These are phyloP conservation scores for Gaillardinia entomophila DNA, from an alignment of 805 yeast species.

Conservation along the genomic window DNA sequence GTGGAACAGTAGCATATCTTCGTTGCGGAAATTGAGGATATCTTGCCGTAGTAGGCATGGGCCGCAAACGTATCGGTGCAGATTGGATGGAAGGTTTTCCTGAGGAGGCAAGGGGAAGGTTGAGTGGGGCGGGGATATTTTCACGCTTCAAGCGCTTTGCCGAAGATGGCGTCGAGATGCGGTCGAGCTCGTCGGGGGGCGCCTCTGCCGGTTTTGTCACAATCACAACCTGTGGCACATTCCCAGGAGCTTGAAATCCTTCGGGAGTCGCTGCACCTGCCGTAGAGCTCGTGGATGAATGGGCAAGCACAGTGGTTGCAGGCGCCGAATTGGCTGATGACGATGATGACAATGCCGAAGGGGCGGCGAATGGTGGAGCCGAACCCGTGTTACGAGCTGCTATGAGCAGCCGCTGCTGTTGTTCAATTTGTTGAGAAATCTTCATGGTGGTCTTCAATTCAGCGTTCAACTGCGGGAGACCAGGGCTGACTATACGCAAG, in stretches of 20 bases:
- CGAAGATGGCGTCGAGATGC: slow-evolving; percentile 9
- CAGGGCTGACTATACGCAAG: slow-evolving; percentile 28
- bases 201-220: neutral
- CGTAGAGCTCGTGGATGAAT: neutral
- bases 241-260: slow-evolving; percentile 1
- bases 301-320: neutral
- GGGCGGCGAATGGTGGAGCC: neutral
- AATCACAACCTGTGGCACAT: slow-evolving; percentile 2
- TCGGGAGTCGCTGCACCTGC: neutral
- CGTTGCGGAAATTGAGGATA: neutral
- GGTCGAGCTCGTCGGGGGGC: slow-evolving; percentile 8
- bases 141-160: slow-evolving; percentile 26
- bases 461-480: slow-evolving; percentile 22
- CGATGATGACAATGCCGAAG: slow-evolving; percentile 1
- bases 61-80: slow-evolving; percentile 20
- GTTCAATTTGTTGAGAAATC: slow-evolving; percentile 25
- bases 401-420: slow-evolving; percentile 25
- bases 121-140: slow-evolving; percentile 27
- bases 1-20: neutral
- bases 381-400: slow-evolving; percentile 15
- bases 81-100: slow-evolving; percentile 22
- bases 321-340: slow-evolving; percentile 1
- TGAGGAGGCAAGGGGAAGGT: slow-evolving; percentile 6
- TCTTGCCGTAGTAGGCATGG: neutral
- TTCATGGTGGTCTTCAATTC: slow-evolving; percentile 28